These are phyloP conservation scores for Alternaria triticimaculans DNA, from an alignment of 2,329 filamentous ascomycete species.

Conservation along the genomic window DNA sequence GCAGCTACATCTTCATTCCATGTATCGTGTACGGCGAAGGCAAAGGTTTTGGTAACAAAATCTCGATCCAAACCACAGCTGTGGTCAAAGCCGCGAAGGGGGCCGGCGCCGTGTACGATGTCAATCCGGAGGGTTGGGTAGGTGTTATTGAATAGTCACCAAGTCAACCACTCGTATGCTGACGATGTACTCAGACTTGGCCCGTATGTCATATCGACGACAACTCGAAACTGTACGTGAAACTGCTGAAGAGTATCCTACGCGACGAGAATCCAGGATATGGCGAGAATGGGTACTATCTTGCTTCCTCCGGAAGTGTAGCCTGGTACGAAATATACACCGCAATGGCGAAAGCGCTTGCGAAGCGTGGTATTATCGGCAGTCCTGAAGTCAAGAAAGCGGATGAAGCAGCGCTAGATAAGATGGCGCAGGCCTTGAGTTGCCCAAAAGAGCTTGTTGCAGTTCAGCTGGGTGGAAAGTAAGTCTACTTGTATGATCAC, in stretches of 20 bases:
- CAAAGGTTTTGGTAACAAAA: conserved; percentile 58
- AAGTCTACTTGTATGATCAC: conserved; percentile 21
- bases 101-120: conserved; percentile 48
- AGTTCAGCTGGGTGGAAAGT: conserved; percentile 55
- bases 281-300: conserved; percentile 58
- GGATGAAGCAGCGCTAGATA: conserved; percentile 44
- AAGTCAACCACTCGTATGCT: conserved; percentile 37
- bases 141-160: neutral
- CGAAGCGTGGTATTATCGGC: conserved; percentile 50
- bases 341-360: conserved; percentile 53
- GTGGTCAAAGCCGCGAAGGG: conserved; percentile 56
- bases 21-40: conserved; percentile 61
- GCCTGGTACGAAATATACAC: conserved; percentile 60
- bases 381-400: conserved; percentile 48
- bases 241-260: conserved; percentile 56
- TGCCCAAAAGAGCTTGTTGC: neutral
- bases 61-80: conserved; percentile 60
- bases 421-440: conserved; percentile 45
- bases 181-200: conserved; percentile 45
- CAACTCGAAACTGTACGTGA: conserved; percentile 56
- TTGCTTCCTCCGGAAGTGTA: conserved; percentile 58
- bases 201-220: conserved; percentile 61
- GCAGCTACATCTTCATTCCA: conserved; percentile 61
- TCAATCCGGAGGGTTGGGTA: neutral
- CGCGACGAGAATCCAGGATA: conserved; percentile 45